Conservation (phyloP, 2,329 filamentous ascomycete species). For the Ophiostoma novo-ulmi region DNA sequence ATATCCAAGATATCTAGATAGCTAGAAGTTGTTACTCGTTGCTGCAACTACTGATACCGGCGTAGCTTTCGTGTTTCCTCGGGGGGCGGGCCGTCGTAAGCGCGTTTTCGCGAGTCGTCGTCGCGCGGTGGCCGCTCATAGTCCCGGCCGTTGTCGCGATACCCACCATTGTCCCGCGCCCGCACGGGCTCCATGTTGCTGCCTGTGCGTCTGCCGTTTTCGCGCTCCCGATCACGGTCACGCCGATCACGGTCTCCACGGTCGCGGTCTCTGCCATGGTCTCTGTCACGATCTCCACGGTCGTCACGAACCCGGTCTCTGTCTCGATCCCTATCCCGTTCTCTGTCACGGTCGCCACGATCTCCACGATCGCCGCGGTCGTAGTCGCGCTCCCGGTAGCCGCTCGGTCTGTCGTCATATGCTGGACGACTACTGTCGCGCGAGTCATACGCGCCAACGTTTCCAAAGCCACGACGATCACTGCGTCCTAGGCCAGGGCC, state of each 20-base stretch:
- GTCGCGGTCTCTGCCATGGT: constrained; percentile 39
- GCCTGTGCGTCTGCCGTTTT: constrained; percentile 35
- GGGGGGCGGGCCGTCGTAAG: constrained; percentile 72
- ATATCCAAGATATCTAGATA: background rate
- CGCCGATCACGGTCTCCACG: constrained; percentile 13
- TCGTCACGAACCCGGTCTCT: constrained; percentile 33
- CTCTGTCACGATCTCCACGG: constrained; percentile 34
- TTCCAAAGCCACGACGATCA: constrained; percentile 41
- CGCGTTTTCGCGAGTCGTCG: constrained; percentile 59
- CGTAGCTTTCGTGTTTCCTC: constrained; percentile 69
- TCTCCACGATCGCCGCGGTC: constrained; percentile 38
- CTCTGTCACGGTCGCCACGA: constrained; percentile 39
- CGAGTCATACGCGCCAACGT: constrained; percentile 43
- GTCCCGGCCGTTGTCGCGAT: constrained; percentile 35
- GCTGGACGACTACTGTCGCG: constrained; percentile 32
- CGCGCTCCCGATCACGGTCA: constrained; percentile 33
- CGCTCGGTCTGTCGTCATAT: constrained; percentile 39
- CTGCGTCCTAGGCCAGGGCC: constrained; percentile 44
- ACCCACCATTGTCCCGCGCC: constrained; percentile 25
- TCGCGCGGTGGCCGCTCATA: constrained; percentile 51
- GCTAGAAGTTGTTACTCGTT: background rate
- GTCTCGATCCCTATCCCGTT: constrained; percentile 27
- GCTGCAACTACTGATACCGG: constrained; percentile 50
- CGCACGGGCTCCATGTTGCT: constrained; percentile 32
- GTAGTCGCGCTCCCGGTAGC: constrained; percentile 45